phyloP scores from a whole-genome alignment of 352 stramenopile genomes.

The Pythium periplocum region DNA sequence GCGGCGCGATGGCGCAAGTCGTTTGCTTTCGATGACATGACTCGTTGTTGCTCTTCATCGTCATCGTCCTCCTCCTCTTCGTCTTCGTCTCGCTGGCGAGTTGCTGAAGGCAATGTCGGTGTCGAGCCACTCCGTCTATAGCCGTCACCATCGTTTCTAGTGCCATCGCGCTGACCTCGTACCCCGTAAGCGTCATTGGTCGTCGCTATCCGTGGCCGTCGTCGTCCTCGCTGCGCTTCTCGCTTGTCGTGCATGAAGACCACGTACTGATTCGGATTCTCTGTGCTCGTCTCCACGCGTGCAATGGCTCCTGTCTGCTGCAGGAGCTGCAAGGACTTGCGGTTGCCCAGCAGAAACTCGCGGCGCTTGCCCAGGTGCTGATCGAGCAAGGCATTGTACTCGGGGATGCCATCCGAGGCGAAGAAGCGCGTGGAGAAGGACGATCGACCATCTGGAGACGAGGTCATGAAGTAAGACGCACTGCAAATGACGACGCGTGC shows the following conservation, averaged over 20 bases:
- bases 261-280: conserved; percentile 66
- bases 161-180: no score
- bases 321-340: conserved; percentile 42
- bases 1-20: not conserved
- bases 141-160: no score
- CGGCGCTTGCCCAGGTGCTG: conserved; percentile 49
- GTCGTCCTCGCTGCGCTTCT: not conserved
- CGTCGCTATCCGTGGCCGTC: no score
- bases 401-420: conserved; percentile 54
- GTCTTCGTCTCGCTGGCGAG: not conserved
- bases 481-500: no score
- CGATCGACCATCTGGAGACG: not conserved
- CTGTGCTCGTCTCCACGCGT: conserved; percentile 33
- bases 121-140: no score
- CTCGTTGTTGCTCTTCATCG: not conserved
- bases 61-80: not conserved
- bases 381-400: conserved; percentile 71
- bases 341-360: conserved; percentile 62
- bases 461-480: no score
- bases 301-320: conserved; percentile 62
- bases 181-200: no score
- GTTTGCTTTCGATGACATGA: not conserved
- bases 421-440: conserved; percentile 66
- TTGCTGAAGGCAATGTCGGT: no score
- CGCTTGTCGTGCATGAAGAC: conserved; percentile 52